phyloP scores from a whole-genome alignment of 2,329 filamentous ascomycete genomes.

The Fusarium sp. region DNA sequence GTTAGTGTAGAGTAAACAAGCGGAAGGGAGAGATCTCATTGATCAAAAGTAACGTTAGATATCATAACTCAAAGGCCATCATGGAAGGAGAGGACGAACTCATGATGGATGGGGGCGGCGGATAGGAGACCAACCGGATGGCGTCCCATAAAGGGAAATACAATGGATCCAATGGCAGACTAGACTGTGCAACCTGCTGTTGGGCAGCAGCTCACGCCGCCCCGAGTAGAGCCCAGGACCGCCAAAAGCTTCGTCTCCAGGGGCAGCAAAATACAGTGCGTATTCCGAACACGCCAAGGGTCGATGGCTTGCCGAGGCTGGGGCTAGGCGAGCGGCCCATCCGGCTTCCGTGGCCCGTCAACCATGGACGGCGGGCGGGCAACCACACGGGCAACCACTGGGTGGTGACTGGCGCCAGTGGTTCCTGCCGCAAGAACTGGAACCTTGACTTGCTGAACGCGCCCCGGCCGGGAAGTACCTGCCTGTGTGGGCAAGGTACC shows the following conservation, averaged over 20 bases:
- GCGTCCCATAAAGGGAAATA: background rate
- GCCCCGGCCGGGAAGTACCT: background rate
- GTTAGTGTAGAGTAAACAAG: background rate
- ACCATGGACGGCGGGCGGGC: slow-evolving; percentile 6
- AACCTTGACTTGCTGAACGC: background rate
- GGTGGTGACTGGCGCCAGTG: slow-evolving; percentile 1
- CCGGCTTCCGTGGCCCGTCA: slow-evolving; percentile 26
- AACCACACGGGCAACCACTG: background rate
- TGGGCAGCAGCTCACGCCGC: background rate
- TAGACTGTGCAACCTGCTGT: background rate
- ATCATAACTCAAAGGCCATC: background rate
- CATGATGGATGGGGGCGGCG: background rate
- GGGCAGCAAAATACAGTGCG: slow-evolving; percentile 21
- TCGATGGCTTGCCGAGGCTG: slow-evolving; percentile 10
- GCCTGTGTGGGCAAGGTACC: slow-evolving; percentile 4
- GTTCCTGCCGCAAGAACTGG: slow-evolving; percentile 4
- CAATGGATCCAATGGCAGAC: background rate
- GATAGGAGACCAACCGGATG: background rate
- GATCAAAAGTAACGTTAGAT: background rate
- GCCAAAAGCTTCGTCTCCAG: background rate
- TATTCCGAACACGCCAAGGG: background rate
- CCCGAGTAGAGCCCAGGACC: background rate
- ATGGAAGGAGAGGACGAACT: background rate
- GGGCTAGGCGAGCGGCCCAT: slow-evolving; percentile 27
- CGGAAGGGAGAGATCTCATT: background rate